Conservation (phyloP, 352 stramenopile genomes). For the Phytophthora fragariaefolia region DNA sequence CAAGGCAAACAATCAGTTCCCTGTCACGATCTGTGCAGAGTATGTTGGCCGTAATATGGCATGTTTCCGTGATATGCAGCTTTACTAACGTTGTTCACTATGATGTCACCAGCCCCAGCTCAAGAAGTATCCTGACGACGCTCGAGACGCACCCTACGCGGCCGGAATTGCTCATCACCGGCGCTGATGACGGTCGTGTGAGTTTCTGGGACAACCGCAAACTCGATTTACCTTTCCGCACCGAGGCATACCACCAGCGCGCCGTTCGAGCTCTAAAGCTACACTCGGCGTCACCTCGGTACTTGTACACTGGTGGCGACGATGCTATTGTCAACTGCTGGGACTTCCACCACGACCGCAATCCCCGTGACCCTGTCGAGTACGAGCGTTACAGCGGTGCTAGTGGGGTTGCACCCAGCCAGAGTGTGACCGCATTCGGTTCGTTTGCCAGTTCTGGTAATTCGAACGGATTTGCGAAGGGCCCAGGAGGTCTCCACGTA, state of each 20-base stretch:
- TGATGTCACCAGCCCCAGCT: constrained; percentile 31
- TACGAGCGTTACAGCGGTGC: constrained; percentile 48
- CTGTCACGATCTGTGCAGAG: constrained; percentile 59
- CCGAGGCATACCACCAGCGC: constrained; percentile 68
- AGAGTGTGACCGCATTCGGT: constrained; percentile 16
- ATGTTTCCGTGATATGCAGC: not conserved
- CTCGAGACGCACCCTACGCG: constrained; percentile 81
- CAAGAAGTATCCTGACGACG: constrained; percentile 53
- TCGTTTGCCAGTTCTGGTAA: constrained; percentile 10
- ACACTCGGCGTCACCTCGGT: constrained; percentile 65
- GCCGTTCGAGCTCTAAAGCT: constrained; percentile 72
- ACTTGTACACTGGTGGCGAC: constrained; percentile 71
- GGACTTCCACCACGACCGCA: constrained; percentile 73
- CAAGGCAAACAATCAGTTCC: constrained; percentile 57
- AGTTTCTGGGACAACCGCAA: constrained; percentile 81
- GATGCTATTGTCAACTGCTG: constrained; percentile 71
- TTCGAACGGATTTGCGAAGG: constrained; percentile 27
- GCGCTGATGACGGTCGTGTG: constrained; percentile 68
- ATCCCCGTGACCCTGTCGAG: constrained; percentile 56
- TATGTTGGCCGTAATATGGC: constrained; percentile 36
- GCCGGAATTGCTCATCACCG: constrained; percentile 78
- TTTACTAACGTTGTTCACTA: not conserved
- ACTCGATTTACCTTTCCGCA: constrained; percentile 67
- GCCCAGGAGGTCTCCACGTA: constrained; percentile 41
- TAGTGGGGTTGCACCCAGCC: constrained; percentile 8